Evolutionary conservation across 129 eudicot genomes (phyloP), one percentile per base, ranked within the genome.

Genomic region (Heracleum sosnowskyi): DNA sequence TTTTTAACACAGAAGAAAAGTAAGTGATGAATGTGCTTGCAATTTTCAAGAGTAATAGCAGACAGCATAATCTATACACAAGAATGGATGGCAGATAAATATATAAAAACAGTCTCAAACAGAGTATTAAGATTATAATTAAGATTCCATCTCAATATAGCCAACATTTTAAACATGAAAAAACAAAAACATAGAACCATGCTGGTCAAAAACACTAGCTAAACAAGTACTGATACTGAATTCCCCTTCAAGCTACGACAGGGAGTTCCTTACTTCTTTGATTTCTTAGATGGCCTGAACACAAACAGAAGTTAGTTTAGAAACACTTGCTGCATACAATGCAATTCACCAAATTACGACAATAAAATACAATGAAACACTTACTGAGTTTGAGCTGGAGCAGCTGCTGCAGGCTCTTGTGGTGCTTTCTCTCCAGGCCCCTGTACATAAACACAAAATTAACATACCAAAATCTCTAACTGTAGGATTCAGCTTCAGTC

Each of bases 281-380:
- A 80, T 47, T 92, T 92, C 87, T 92, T 92, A 22, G 91, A 53
- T 47, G 80, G 88, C 86, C 96, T 90, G 85, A 41, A 79, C 28
- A 31, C 13, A 39, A 68, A 42, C 24, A n/a, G 7, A 12, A 57
- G 1, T 29, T 28, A 34, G 36, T 45, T 68, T 28, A 29, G 26
- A 2, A 5, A n/a, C 68, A n/a, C 47, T 44, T 41, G 16, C 47
- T 11, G 16, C 16, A 12, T 44, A 44, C 11, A 44, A 44, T 44
- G 10, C 1, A 29, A 41, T 36, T 17, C 69, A 24, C 28, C 7
- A n/a, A 26, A 85, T 47, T 15, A 53, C 1, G 34, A 64, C 42
- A 28, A 8, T 26, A 2, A 11, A 18, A 41, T 36, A 16, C 8
- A n/a, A 40, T 46, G 9, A 15, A 36, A 77, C 70, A 85, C 91